Evolutionary conservation across 805 yeast genomes (phyloP), one percentile per base, ranked within the genome.

Genomic region (Saturnispora mendoncae): DNA sequence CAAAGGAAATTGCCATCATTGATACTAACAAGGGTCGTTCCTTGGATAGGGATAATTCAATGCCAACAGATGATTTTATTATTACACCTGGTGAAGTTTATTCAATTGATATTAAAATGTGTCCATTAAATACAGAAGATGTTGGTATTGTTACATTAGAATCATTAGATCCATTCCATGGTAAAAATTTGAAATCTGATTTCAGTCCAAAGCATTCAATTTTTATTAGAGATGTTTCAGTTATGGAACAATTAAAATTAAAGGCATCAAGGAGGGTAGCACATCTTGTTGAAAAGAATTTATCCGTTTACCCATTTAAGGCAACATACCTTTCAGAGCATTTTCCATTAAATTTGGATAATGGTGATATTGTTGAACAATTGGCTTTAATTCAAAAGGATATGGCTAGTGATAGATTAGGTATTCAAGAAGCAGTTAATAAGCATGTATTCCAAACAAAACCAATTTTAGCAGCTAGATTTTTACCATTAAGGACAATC

Each of bases 241-340:
- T 84, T 46, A 67, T 72, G 33, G 84, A 88, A 58, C 80, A 75
- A 44, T 72, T 90, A 56, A 86, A 80, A 56, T 67, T 90, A 52
- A 79, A 74, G 57, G 69, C 84, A 19, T 71, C 95, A 8, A 76
- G 95, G 60, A 72, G 71, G 46, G 68, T 87, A 42, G 68, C 88
- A 50, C 68, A 76, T 26, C 73, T 73, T 46, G 74, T 85, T 50
- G 95, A 87, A 62, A 76, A 73, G 51, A 67, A 73, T 36, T 69
- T 75, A 51, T 84, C 95, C 21, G 97, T 92, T 26, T 90, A 76
- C 62, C 97, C 98, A 43, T 85, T 90, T 70, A 90, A 86, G 63
- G 70, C 88, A 51, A 70, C 86, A 29, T 81, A 84, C 62, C 65
- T 84, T 36, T 72, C 85, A 13, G 67, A 69, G 19, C 53, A 61